These are phyloP conservation scores for Nitzschia sp. DNA, from an alignment of 108 stramenopile species.

Conservation along the genomic window DNA sequence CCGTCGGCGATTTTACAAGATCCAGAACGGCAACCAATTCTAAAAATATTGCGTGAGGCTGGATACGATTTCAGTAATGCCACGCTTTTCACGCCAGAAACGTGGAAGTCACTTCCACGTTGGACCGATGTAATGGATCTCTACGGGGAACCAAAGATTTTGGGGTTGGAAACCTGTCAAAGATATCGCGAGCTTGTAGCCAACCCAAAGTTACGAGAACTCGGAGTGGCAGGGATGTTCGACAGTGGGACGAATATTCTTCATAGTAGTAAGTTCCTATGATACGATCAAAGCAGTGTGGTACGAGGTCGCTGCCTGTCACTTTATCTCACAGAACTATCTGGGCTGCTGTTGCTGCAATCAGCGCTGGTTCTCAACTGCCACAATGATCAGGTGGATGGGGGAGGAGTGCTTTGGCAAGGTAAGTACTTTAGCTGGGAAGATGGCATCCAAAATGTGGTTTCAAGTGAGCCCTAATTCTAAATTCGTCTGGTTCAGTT, in stretches of 20 bases:
- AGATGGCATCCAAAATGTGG: not conserved
- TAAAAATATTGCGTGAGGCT: conserved; percentile 20
- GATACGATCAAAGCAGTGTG: too few species aligned
- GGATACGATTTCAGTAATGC: conserved; percentile 14
- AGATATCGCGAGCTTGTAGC: conserved; percentile 38
- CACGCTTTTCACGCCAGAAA: not conserved
- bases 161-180: conserved; percentile 64
- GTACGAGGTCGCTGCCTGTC: too few species aligned
- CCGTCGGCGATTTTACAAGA: not conserved
- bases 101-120: conserved; percentile 18
- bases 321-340: too few species aligned
- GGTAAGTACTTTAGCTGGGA: not conserved
- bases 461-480: not conserved
- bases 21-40: conserved; percentile 19
- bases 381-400: conserved; percentile 21
- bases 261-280: conserved; percentile 7
- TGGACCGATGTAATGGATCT: conserved; percentile 56
- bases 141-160: conserved; percentile 55
- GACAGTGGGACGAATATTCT: conserved; percentile 74
- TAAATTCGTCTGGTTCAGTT: not conserved
- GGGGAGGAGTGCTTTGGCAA: not conserved
- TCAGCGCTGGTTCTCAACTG: conserved; percentile 48
- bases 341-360: too few species aligned
- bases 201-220: not conserved
- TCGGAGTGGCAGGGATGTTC: conserved; percentile 63